Conservation (phyloP, 768 basidiomycete genomes). For the Hysterangium stoloniferum region DNA sequence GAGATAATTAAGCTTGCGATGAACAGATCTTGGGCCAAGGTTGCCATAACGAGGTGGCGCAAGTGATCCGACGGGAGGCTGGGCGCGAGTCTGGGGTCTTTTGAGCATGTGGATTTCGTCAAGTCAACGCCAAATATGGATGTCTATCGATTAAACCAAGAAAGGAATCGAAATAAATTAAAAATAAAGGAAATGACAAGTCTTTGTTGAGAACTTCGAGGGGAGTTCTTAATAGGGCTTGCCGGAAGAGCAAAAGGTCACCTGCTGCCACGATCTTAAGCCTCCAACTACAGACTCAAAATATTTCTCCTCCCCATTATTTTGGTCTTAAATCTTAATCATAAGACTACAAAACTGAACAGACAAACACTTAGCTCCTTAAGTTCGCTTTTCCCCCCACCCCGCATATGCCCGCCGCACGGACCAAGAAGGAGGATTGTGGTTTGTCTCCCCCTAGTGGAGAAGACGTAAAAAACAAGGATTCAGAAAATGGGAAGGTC, state of each 20-base stretch:
- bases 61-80: not conserved
- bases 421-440: conserved; percentile 56
- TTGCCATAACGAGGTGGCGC: no score
- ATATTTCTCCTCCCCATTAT: not conserved
- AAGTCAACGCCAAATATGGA: not conserved
- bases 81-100: not conserved
- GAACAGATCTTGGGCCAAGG: no score
- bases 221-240: no score
- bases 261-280: conserved; percentile 1
- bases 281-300: no score
- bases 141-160: no score
- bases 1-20: no score
- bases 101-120: not conserved
- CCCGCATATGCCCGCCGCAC: conserved; percentile 65
- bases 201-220: no score
- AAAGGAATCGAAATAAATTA: no score
- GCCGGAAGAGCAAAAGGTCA: no score
- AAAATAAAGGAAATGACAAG: no score
- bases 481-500: conserved; percentile 64
- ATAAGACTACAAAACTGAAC: conserved; percentile 3
- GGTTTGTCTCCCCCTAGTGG: conserved; percentile 53
- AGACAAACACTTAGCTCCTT: not conserved
- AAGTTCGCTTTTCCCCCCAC: conserved; percentile 8
- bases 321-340: not conserved
- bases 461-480: conserved; percentile 48